Evolutionary conservation across 73 alveolate species (phyloP).

Genomic region (Tetrahymena thermophila): DNA sequence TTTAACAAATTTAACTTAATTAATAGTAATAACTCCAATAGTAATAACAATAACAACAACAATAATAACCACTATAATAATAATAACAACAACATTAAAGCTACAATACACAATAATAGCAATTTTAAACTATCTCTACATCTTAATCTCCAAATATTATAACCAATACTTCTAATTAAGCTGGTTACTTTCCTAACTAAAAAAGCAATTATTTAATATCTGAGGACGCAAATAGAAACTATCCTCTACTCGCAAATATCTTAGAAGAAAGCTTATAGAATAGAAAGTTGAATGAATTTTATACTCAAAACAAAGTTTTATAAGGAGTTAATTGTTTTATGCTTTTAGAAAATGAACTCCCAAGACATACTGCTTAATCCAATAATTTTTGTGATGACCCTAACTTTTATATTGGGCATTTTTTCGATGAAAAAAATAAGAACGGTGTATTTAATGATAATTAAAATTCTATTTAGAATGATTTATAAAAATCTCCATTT

Average conservation of each 20-base stretch:
- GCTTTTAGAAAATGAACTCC: neutral
- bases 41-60: neutral
- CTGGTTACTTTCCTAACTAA: neutral
- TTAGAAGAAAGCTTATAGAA: neutral
- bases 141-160: neutral
- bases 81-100: neutral
- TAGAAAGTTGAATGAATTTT: neutral
- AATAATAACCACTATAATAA: neutral
- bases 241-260: neutral
- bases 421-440: neutral
- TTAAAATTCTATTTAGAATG: neutral
- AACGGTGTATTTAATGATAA: neutral
- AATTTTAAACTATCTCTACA: neutral
- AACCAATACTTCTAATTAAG: neutral
- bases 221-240: neutral
- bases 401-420: neutral
- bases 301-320: neutral
- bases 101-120: neutral
- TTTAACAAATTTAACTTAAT: neutral
- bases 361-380: neutral
- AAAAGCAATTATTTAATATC: neutral
- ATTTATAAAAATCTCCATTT: neutral
- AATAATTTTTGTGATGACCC: neutral
- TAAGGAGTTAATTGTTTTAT: neutral
- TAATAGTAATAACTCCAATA: neutral